Conservation (phyloP, 768 basidiomycete genomes). For the Stropharia rugosoannulata region DNA sequence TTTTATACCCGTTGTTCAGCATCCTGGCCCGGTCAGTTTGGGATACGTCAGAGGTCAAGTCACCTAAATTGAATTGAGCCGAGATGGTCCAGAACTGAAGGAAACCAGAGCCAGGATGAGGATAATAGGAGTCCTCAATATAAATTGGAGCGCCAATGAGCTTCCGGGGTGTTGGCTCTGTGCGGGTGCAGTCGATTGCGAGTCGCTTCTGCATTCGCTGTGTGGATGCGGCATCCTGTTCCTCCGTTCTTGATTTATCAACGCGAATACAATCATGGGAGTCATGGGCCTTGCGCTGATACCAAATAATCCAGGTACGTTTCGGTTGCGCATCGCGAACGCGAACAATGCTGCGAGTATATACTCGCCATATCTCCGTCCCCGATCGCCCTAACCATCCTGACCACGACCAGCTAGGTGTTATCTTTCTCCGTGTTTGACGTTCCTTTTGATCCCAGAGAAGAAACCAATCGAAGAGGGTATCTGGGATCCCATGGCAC, state of each 20-base stretch:
- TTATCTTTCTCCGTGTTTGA: background rate
- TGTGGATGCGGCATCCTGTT: background rate
- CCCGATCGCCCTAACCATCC: background rate
- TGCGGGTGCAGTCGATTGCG: slow-evolving; percentile 7
- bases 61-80: slow-evolving; percentile 1
- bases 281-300: slow-evolving; percentile 6
- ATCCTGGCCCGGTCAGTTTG: background rate
- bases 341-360: background rate
- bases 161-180: background rate
- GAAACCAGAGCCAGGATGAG: slow-evolving; percentile 9
- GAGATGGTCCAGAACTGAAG: slow-evolving; percentile 15
- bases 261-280: background rate
- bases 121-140: slow-evolving; percentile 4
- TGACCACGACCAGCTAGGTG: slow-evolving; percentile 9
- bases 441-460: background rate
- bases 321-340: background rate
- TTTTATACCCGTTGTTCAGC: background rate
- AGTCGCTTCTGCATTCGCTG: slow-evolving; percentile 3
- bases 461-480: slow-evolving; percentile 6
- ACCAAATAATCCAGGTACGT: slow-evolving; percentile 10
- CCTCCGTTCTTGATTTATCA: background rate
- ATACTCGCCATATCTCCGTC: background rate
- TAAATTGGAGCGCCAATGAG: slow-evolving; percentile 1
- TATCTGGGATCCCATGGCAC: slow-evolving; percentile 1
- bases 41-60: background rate